A percentile compares a stretch with the other conserved stretches of the same genome.
These are phyloP conservation scores for Phaeolepiota aurea DNA, from an alignment of 768 basidiomycete species.

Conservation along the genomic window DNA sequence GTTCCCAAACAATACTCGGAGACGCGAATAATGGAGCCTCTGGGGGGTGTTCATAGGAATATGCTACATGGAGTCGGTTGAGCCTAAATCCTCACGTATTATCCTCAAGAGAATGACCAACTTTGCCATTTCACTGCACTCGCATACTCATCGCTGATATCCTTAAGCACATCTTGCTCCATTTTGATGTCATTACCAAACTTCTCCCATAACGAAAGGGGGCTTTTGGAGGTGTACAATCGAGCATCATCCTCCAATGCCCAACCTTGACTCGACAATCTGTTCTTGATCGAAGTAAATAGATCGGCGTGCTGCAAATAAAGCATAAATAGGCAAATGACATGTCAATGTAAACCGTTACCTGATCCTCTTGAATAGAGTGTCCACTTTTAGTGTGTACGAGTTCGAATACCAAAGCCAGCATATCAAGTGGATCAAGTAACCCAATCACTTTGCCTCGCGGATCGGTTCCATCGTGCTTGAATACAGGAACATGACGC, in stretches of 20 bases:
- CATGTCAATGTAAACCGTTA: too few relatives aligned
- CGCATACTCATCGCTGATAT: constrained; percentile 38
- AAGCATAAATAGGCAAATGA: too few relatives aligned
- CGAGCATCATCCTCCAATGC: constrained; percentile 10
- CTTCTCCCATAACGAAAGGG: constrained; percentile 33
- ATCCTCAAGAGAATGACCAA: constrained; percentile 14
- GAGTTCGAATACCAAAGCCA: constrained; percentile 30
- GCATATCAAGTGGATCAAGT: constrained; percentile 49
- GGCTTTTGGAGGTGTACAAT: constrained; percentile 21
- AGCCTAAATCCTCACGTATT: too few relatives aligned
- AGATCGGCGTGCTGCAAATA: constrained; percentile 22
- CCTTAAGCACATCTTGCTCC: constrained; percentile 20
- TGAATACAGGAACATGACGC: constrained; percentile 37
- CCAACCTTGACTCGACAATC: constrained; percentile 18
- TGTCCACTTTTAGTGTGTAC: too few relatives aligned
- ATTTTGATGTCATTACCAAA: constrained; percentile 29
- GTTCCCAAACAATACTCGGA: constrained; percentile 50
- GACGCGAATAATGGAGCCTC: constrained; percentile 33
- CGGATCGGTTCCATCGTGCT: constrained; percentile 19
- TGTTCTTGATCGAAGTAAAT: constrained; percentile 14
- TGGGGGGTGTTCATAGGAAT: constrained; percentile 44
- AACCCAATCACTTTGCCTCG: constrained; percentile 34
- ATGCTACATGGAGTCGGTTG: too few relatives aligned
- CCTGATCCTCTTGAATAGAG: too few relatives aligned
- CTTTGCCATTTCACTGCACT: constrained; percentile 50